Evolutionary conservation across 768 basidiomycete genomes (phyloP).

Genomic region (Lyophyllum atratum): DNA sequence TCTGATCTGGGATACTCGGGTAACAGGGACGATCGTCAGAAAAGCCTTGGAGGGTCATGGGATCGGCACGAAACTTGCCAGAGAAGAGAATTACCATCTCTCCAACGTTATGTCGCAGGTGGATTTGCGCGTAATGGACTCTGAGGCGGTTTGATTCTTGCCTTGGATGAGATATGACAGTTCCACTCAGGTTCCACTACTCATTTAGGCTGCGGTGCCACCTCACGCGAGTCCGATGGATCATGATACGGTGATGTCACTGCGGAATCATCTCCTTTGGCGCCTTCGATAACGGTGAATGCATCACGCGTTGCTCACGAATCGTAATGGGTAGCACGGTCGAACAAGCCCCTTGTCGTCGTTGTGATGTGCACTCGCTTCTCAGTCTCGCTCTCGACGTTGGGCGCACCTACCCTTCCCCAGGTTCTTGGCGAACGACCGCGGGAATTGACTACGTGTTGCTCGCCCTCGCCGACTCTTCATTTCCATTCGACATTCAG

Average conservation of each 20-base stretch:
- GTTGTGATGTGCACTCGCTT: not conserved
- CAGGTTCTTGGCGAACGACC: not conserved
- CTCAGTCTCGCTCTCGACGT: slow-evolving; percentile 1
- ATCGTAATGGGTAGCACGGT: slow-evolving; percentile 13
- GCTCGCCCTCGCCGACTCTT: not conserved
- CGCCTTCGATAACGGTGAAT: not conserved
- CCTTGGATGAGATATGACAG: no score
- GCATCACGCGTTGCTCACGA: not conserved
- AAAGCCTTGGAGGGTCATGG: no score
- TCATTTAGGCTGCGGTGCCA: not conserved
- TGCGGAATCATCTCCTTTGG: not conserved
- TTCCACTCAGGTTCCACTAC: no score
- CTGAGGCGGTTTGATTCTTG: no score
- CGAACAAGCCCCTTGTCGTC: slow-evolving; percentile 6
- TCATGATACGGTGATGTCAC: not conserved
- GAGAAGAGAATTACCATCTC: no score
- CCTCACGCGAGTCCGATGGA: not conserved
- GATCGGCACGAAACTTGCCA: no score
- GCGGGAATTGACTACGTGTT: not conserved
- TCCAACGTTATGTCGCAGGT: no score
- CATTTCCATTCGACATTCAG: not conserved
- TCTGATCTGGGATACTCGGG: no score
- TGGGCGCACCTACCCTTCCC: not conserved
- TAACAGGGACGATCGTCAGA: no score
- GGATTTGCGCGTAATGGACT: no score